Evolutionary conservation across 1,139 yeast genomes (phyloP), one percentile per base, ranked within the genome.

Genomic region (Meyerozyma sp.): DNA sequence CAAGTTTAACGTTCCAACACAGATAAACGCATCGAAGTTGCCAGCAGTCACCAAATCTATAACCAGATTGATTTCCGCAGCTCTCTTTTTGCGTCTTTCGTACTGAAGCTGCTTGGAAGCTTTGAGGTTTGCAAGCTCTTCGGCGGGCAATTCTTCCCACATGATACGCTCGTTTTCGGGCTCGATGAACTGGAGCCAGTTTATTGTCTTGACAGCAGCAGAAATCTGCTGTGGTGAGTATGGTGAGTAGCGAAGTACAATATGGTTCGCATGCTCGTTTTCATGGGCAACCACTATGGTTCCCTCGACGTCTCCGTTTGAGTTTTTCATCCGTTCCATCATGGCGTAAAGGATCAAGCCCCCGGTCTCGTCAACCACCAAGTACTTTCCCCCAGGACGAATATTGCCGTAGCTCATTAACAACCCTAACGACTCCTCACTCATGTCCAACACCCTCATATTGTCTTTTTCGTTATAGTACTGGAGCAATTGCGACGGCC

Each of bases 321-420:
- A 16, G 7, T 34, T 34, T 45, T 81, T 81, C 94, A 93, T 87
- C 57, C 98, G 74, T 59, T 94, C 98, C 67, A 93, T 62, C 75
- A 94, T 70, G 5, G 95, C 88, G 49, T 87, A 87, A 3, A 87
- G 79, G 1, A 93, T 62, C 16, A 91, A 72, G 2, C 98, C 97
- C 27, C 95, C 90, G 25, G 96, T 84, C 56, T 93, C 98, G 59
- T 93, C 99, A 44, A 89, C 75, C 5, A 93, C 84, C 29, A 93
- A 69, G 57, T 93, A 94, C 45, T 76, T 81, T 1, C 98, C 98
- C 8, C 96, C 96, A 0, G 96, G 91, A 54, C 83, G 79, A 20
- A 93, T 79, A 58, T 93, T 90, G 1, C 84, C 96, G 52, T 84
- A 73, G 47, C 82, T 82, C 65, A 93, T 66, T 54, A 89, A 65